These are phyloP conservation scores for Helotiales sp. DNA, from an alignment of 2,329 filamentous ascomycete species.

Conservation along the genomic window DNA sequence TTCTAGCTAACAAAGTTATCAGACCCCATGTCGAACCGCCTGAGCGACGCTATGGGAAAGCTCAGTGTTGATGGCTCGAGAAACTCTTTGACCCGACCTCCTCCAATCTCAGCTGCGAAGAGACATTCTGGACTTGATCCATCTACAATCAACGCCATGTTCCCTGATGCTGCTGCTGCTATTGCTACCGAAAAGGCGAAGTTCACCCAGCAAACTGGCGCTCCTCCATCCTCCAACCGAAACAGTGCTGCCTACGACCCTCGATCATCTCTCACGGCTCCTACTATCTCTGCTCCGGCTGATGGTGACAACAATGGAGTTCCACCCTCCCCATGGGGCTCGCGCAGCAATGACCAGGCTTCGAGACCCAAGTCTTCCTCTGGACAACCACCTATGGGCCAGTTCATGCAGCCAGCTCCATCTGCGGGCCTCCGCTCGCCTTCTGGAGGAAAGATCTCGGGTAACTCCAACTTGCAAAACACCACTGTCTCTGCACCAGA, in stretches of 20 bases:
- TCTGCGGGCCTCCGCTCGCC: conserved; percentile 81
- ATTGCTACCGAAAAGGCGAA: conserved; percentile 98
- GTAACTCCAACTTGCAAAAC: conserved; percentile 76
- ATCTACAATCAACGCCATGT: conserved; percentile 97
- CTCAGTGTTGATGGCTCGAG: conserved; percentile 85
- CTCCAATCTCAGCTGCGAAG: conserved; percentile 79
- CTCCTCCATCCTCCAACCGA: conserved; percentile 86
- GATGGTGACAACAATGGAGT: conserved; percentile 66
- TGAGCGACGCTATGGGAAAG: conserved; percentile 97
- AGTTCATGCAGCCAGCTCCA: conserved; percentile 84
- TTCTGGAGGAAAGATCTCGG: conserved; percentile 64
- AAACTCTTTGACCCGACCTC: conserved; percentile 83
- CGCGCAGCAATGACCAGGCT: conserved; percentile 53
- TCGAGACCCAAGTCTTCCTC: conserved; percentile 78
- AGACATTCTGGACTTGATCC: conserved; percentile 93
- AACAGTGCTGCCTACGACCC: conserved; percentile 85
- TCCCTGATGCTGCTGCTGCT: conserved; percentile 96
- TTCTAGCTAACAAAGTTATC: conserved; percentile 19
- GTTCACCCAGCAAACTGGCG: conserved; percentile 93
- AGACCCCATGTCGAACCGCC: conserved; percentile 97
- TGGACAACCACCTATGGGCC: conserved; percentile 85
- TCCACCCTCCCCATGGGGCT: conserved; percentile 82
- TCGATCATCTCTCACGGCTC: conserved; percentile 72
- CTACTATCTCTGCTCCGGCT: conserved; percentile 73
- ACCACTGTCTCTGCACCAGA: conserved; percentile 80